Evolutionary conservation across 768 basidiomycete genomes (phyloP), one percentile per base, ranked within the genome.

Genomic region (Tulasnella sp.): DNA sequence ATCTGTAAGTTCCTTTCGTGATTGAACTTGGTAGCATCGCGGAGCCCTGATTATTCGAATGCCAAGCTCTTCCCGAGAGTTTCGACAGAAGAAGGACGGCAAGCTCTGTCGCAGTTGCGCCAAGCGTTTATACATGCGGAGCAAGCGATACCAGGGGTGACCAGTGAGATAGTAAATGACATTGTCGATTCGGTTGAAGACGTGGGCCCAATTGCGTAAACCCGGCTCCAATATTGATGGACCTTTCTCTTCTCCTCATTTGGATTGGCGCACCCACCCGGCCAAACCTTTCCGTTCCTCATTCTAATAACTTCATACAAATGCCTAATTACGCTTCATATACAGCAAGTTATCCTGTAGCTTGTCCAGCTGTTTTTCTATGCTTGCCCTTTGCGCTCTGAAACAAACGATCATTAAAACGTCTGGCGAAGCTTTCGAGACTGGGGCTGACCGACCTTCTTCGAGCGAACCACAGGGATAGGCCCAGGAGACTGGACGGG

Each of bases 41-140:
- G 8, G 31, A n/a, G 36, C 24, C 24, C 71, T 68, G 31, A 68
- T 18, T 3, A 9, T 68, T 68, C 27, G 5, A 31, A 31, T 36
- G 6, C 16, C 10, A 12, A 98, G 97, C 87, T 99, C 42, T 95
- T 96, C 85, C 94, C 94, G 80, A 91, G 97, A 62, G 94, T 99
- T 34, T 92, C 94, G 0, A 94, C 95, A n/a, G 93, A 94, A 82
- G 96, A 98, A 84, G 95, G 96, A 12, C 90, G 94, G 79, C 89
- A 94, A 39, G 93, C 94, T 27, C 88, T 99, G 75, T 93, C 92
- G 80, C 89, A 93, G 74, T 88, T 99, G 16, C 94, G 98, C 82
- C 89, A 94, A 40, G 97, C 98, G 3, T 97, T 98, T 83, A 94
- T 94, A 38, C 95, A 98, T 39, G 97, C 97, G 18, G 98, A 99